phyloP scores from a whole-genome alignment of 139 green algal species.

The Auxenochlorella pyrenoidosa region DNA sequence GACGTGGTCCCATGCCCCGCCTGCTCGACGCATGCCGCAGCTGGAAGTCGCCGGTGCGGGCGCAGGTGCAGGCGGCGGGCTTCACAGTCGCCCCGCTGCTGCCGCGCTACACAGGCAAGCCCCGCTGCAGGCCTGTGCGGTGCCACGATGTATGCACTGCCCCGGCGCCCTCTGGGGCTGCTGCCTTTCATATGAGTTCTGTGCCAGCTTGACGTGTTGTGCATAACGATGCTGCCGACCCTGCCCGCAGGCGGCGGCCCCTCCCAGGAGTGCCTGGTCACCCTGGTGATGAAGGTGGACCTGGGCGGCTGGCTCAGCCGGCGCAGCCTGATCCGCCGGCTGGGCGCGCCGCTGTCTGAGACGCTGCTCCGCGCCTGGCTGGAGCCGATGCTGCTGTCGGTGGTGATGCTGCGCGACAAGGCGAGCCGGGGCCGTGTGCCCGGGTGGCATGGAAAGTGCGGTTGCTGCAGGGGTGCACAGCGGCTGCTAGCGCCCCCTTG shows the following conservation, averaged over 20 bases:
- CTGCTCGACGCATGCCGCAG: neutral
- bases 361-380: slow-evolving; percentile 34
- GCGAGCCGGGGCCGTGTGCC: no score
- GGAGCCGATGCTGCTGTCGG: slow-evolving; percentile 52
- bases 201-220: no score
- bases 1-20: neutral
- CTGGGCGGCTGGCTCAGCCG: slow-evolving; percentile 52
- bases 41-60: slow-evolving; percentile 46
- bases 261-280: slow-evolving; percentile 62
- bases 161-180: no score
- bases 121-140: no score
- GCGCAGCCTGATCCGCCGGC: neutral
- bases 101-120: slow-evolving; percentile 38
- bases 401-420: slow-evolving; percentile 53
- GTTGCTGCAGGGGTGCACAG: no score
- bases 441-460: no score
- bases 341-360: slow-evolving; percentile 2
- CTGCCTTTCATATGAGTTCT: no score
- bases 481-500: no score
- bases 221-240: neutral
- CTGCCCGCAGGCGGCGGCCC: neutral
- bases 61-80: slow-evolving; percentile 53
- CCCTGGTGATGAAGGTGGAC: slow-evolving; percentile 64
- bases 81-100: slow-evolving; percentile 66
- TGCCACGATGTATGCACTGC: no score